Conservation (phyloP, 768 basidiomycete genomes). For the Hygrocybe punicea region DNA sequence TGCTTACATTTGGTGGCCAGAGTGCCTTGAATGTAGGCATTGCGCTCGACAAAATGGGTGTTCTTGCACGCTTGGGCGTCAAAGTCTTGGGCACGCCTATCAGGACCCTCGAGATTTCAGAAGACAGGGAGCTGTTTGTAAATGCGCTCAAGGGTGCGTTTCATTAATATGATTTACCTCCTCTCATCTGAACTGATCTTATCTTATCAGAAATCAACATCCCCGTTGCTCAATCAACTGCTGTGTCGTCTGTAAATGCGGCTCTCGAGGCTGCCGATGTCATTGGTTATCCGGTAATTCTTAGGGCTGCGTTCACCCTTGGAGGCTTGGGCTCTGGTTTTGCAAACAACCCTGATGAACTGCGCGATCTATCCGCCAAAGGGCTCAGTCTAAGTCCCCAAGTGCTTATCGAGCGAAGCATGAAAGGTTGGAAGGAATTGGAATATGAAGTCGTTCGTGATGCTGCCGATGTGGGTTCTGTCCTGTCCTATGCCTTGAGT, state of each 20-base stretch:
- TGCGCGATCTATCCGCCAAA: slow-evolving; percentile 91
- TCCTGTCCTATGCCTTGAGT: slow-evolving; percentile 1
- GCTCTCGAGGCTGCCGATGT: slow-evolving; percentile 85
- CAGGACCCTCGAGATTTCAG: slow-evolving; percentile 90
- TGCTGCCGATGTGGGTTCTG: slow-evolving; percentile 76
- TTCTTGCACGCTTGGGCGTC: slow-evolving; percentile 88
- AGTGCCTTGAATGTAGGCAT: slow-evolving; percentile 98
- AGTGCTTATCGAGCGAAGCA: slow-evolving; percentile 92
- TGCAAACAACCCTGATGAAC: slow-evolving; percentile 89
- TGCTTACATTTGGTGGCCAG: slow-evolving; percentile 97
- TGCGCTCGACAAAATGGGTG: slow-evolving; percentile 92
- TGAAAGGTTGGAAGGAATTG: slow-evolving; percentile 99
- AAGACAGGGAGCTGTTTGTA: slow-evolving; percentile 94
- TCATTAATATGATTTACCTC: background rate
- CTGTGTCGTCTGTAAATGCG: slow-evolving; percentile 92
- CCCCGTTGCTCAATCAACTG: slow-evolving; percentile 91
- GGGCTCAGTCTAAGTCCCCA: slow-evolving; percentile 88
- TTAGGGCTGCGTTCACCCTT: slow-evolving; percentile 94
- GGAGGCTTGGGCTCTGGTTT: slow-evolving; percentile 99
- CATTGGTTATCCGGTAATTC: slow-evolving; percentile 97
- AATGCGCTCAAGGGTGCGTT: slow-evolving; percentile 85
- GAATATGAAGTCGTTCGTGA: slow-evolving; percentile 99
- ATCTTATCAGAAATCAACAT: slow-evolving; percentile 97
- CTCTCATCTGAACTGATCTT: background rate
- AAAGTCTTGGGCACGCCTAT: slow-evolving; percentile 95